Conservation (phyloP, 2,329 filamentous ascomycete species). For the Annulohypoxylon truncatum region DNA sequence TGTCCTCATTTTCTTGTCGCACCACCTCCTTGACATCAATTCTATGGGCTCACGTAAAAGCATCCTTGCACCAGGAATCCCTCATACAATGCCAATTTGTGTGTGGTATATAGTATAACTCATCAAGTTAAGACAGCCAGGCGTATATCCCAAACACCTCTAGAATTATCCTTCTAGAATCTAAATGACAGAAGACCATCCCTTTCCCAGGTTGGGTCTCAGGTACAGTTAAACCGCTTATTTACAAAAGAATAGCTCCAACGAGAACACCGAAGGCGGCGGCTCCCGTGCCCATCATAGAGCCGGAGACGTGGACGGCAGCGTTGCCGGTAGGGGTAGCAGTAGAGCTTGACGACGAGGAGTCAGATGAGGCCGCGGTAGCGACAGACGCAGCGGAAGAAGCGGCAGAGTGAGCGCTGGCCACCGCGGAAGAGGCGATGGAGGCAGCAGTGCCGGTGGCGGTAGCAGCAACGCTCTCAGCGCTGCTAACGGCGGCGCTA, state of each 20-base stretch:
- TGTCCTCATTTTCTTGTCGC: not conserved
- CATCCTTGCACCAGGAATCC: not conserved
- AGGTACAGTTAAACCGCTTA: not conserved
- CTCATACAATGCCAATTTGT: not conserved
- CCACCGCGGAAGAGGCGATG: slow-evolving; percentile 29
- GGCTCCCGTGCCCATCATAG: slow-evolving; percentile 32
- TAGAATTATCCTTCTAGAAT: slow-evolving; percentile 1
- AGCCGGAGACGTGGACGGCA: slow-evolving; percentile 27
- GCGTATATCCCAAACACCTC: not conserved
- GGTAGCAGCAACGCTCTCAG: slow-evolving; percentile 41
- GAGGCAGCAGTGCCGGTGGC: slow-evolving; percentile 34
- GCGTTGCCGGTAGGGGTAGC: slow-evolving; percentile 11
- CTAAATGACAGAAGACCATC: not conserved
- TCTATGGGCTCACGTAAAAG: not conserved
- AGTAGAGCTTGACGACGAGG: slow-evolving; percentile 1
- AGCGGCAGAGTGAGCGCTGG: slow-evolving; percentile 14
- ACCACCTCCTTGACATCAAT: not conserved
- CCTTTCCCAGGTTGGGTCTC: not conserved
- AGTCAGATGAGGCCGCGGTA: slow-evolving; percentile 19
- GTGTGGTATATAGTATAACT: slow-evolving; percentile 7
- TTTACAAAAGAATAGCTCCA: slow-evolving; percentile 38
- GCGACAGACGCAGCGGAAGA: slow-evolving; percentile 5
- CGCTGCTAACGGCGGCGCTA: slow-evolving; percentile 35
- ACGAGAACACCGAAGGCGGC: slow-evolving; percentile 34
- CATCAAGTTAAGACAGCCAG: not conserved